Conservation (phyloP, 23 red algal species). For the Gracilaria domingensis region DNA sequence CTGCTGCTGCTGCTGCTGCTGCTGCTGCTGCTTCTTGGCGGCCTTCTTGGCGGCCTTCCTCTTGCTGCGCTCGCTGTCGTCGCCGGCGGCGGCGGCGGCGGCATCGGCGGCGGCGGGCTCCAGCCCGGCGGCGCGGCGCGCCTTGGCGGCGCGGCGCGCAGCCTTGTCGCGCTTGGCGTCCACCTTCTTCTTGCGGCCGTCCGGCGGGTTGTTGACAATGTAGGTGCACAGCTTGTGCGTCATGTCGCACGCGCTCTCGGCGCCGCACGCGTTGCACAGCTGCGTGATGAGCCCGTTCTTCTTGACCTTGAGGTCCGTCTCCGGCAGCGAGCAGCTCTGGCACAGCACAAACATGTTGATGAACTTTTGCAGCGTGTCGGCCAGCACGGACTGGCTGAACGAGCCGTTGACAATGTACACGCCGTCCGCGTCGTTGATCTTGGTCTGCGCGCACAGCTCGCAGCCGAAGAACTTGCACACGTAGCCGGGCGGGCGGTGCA, state of each 20-base stretch:
- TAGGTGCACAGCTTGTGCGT: conserved; percentile 94
- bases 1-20: too few relatives aligned
- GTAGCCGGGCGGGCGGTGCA: conserved; percentile 96
- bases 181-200: conserved; percentile 88
- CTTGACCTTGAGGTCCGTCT: conserved; percentile 95
- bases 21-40: conserved; percentile 39
- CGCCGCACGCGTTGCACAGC: conserved; percentile 95
- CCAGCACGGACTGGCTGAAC: conserved; percentile 75
- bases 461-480: conserved; percentile 99
- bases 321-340: conserved; percentile 90
- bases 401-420: conserved; percentile 98
- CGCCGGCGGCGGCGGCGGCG: conserved; percentile 6
- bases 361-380: conserved; percentile 89
- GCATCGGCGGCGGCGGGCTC: too few relatives aligned
- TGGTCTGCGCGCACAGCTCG: conserved; percentile 98
- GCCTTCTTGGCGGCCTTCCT: conserved; percentile 47
- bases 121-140: too few relatives aligned
- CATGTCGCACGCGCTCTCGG: conserved; percentile 82
- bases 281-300: conserved; percentile 91
- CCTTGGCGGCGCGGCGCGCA: conserved; percentile 58
- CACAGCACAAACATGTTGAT: conserved; percentile 95
- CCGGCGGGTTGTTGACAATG: conserved; percentile 96
- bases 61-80: conserved; percentile 50
- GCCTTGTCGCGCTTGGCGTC: conserved; percentile 80
- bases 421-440: conserved; percentile 90